Evolutionary conservation across 306 rosid species (phyloP).

Genomic region (Citrullus mucosospermus): DNA sequence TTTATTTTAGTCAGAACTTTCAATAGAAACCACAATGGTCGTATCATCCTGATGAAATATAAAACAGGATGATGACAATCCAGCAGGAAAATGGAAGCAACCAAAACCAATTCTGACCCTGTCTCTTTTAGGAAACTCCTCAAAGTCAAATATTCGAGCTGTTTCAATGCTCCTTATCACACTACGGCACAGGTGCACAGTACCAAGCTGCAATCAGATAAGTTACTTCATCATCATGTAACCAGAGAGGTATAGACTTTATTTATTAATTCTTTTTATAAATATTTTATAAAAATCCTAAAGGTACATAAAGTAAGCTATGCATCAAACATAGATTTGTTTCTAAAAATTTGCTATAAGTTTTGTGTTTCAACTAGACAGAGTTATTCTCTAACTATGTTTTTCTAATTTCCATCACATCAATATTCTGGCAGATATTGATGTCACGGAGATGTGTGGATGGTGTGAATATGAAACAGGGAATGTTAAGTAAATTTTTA

Average conservation of each 20-base stretch:
- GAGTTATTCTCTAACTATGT: too few species aligned
- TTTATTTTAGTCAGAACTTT: slow-evolving; percentile 17
- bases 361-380: too few species aligned
- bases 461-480: too few species aligned
- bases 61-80: not conserved
- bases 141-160: slow-evolving; percentile 88
- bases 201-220: slow-evolving; percentile 65
- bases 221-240: not conserved
- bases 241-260: not conserved
- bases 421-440: too few species aligned
- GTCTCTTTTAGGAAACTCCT: slow-evolving; percentile 90
- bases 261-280: too few species aligned
- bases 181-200: slow-evolving; percentile 94
- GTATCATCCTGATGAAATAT: not conserved
- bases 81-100: not conserved
- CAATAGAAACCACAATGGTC: not conserved
- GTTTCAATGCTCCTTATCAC: slow-evolving; percentile 96
- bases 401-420: too few species aligned
- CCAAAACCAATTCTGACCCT: slow-evolving; percentile 45
- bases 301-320: not conserved
- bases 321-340: not conserved
- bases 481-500: too few species aligned
- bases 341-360: too few species aligned
- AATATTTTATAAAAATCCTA: too few species aligned
- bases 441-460: too few species aligned